These are phyloP conservation scores for Colletotrichum orchidophilum DNA, from an alignment of 2,329 filamentous ascomycete species.

Conservation along the genomic window DNA sequence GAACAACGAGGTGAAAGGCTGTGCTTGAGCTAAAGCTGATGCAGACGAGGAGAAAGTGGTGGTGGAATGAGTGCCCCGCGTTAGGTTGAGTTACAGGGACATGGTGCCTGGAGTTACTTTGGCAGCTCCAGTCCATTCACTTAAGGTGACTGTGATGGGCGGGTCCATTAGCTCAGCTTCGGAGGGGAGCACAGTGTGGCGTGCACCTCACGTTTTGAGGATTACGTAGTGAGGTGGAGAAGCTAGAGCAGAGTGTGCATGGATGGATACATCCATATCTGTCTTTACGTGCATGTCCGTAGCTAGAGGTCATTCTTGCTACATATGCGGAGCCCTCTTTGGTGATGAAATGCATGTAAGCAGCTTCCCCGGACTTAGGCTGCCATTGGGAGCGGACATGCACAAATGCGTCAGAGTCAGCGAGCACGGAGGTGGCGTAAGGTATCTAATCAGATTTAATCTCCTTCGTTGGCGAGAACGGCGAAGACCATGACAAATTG, in stretches of 20 bases:
- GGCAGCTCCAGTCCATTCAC: conserved; percentile 18
- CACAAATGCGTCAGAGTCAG: conserved; percentile 2
- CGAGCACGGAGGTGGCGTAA: conserved; percentile 2
- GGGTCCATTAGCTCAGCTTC: conserved; percentile 7
- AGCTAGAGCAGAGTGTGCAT: neutral
- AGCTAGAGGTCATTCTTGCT: accelerated
- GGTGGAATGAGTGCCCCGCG: conserved; percentile 1
- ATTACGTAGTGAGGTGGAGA: conserved; percentile 19
- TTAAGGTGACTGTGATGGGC: neutral
- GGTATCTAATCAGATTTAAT: conserved; percentile 32
- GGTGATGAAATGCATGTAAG: neutral
- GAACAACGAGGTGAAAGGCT: neutral
- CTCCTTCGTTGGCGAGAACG: neutral
- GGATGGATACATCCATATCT: neutral
- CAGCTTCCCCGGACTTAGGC: neutral
- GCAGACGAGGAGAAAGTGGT: neutral
- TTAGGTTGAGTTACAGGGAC: neutral
- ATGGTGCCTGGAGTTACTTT: neutral
- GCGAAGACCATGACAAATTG: conserved; percentile 18
- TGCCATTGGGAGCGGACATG: neutral
- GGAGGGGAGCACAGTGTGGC: neutral
- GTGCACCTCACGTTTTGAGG: neutral
- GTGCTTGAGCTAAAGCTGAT: neutral
- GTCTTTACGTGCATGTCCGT: neutral
- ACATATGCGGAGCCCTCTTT: neutral